Evolutionary conservation across 1,284 basidiomycete species (phyloP).

Genomic region (Apiotrichum sp.): DNA sequence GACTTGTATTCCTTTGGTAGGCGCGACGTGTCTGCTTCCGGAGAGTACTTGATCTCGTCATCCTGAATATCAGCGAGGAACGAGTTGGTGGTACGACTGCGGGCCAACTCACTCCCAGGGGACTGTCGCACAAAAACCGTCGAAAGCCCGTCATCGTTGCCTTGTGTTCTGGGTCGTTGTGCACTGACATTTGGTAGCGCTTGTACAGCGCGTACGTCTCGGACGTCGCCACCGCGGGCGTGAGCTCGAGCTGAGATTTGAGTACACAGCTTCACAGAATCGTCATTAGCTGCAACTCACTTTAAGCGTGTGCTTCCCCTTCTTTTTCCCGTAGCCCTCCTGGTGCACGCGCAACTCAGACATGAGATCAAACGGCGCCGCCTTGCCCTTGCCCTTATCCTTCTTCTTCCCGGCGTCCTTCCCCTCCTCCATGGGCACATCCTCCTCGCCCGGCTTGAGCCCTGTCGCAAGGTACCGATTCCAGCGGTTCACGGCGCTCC

Average conservation of each 20-base stretch:
- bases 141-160: constrained; percentile 57
- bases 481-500: constrained; percentile 67
- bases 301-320: constrained; percentile 26
- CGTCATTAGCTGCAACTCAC: constrained; percentile 11
- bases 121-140: constrained; percentile 72
- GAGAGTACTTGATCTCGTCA: constrained; percentile 11
- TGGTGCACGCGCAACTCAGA: constrained; percentile 30
- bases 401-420: background rate
- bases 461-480: constrained; percentile 50
- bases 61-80: background rate
- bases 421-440: background rate
- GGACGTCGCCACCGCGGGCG: constrained; percentile 64
- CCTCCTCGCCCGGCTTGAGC: constrained; percentile 1
- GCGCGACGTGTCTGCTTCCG: constrained; percentile 41
- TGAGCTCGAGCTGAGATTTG: constrained; percentile 53
- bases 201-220: constrained; percentile 76
- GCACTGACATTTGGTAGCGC: constrained; percentile 70
- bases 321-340: constrained; percentile 16
- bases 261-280: background rate
- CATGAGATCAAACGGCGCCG: constrained; percentile 26
- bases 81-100: no score
- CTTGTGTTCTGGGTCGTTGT: constrained; percentile 56
- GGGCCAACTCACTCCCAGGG: constrained; percentile 56
- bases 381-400: constrained; percentile 5
- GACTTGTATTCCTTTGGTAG: constrained; percentile 72